Evolutionary conservation across 2,329 filamentous ascomycete species (phyloP), one percentile per base, ranked within the genome.

Genomic region (Paradendryphiella salina): DNA sequence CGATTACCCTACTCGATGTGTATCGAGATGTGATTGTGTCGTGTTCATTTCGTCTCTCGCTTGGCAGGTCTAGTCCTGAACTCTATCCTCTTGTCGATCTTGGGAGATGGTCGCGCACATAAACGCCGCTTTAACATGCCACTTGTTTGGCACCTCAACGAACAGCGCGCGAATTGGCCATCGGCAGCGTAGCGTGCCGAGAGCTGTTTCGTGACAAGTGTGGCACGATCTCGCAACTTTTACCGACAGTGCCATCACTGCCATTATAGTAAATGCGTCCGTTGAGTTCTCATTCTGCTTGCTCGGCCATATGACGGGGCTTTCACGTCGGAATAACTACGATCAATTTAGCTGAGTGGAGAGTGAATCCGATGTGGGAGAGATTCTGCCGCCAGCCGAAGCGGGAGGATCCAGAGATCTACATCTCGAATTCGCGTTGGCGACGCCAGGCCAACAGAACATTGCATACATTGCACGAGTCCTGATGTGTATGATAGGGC

Each of bases 331-430:
- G 18, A 17, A 43, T 36, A 17, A 8, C 31, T 33, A n/a, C 39
- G 14, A 26, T 23, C 4, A 21, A 15, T 35, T 32, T 48, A 15
- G 20, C 29, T 26, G 15, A 36, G 35, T 39, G 35, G 15, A 21
- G 20, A 20, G 42, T 14, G 20, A 43, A 38, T 41, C 23, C 31
- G 36, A 32, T 50, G 41, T 46, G 14, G 47, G 35, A 36, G 42
- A 50, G 21, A 9, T 40, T 32, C 41, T 26, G 49, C 44, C 44
- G 28, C 18, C 29, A 40, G 13, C 41, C 38, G 38, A 52, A 11
- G 44, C 49, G 49, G 49, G 49, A 48, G 32, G 49, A 38, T 21
- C 49, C 44, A 47, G 43, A 42, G 37, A 46, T 41, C 43, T 51
- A 15, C 37, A 32, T 37, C 21, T 47, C 49, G 44, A 23, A 31